Base-by-base conservation (phyloP, 768 basidiomycete species). In the Clathrus columnatus region DNA sequence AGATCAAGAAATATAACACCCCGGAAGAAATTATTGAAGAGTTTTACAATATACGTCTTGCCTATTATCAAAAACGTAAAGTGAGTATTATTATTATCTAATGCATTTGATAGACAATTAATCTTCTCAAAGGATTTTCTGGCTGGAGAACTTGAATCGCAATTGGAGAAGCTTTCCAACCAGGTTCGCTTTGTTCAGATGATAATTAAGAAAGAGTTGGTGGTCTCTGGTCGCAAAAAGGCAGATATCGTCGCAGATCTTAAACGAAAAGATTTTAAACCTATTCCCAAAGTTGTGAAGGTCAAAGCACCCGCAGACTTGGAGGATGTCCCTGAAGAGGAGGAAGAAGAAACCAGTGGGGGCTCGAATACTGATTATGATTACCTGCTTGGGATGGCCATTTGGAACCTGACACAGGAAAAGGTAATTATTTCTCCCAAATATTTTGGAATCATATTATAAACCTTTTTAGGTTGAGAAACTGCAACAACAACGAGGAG, bases 161-260 rank as follows among this genome's bases (percentile, higher is more conserved):
- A 83, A 41, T 83, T 89, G 57, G 93, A 97, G 64, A 87, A 81
- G 60, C 74, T 97, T 17, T 84, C 83, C 54, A 98, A 98, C 67
- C 96, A 99, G 67, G 95, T 92, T 11, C 86, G 94, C 20, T 99
- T 99, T 70, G 84, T 99, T 49, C 81, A 91, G 68, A 94, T 97
- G 93, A 95, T 98, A 61, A 78, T 98, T 54, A 81, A 85, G 62
- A 88, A 82, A 66, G 73, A 91, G 64, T 78, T 98, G 18, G 69
- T 78, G 26, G 83, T 99, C 23, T 82, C 86, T 11, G 91, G 87
- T 62, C 86, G 95, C 66, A 93, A 90, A 72, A 94, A 91, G 68
- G 80, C 72, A 1, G 91, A 87, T 51, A 86, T 99, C 59, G 83
- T 96, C 32, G 73, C 68, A 1, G 94, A 99, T 60, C 69, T 99